These are phyloP conservation scores for Candida alai DNA, from an alignment of 805 yeast species.

Conservation along the genomic window DNA sequence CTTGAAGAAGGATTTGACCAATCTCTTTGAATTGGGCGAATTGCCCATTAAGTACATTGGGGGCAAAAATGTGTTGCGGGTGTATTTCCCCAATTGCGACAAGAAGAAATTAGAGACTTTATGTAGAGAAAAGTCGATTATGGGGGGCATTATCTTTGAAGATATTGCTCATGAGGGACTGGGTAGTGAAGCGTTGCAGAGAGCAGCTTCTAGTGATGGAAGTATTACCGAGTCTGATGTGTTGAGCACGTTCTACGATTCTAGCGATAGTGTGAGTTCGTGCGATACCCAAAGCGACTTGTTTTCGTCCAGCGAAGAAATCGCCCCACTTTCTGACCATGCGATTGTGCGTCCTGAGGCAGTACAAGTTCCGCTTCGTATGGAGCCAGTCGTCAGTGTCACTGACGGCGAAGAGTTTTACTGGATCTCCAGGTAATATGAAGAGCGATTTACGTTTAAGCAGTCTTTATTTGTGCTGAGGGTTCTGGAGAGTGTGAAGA, in stretches of 20 bases:
- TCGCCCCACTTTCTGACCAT: slow-evolving; percentile 19
- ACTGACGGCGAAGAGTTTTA: slow-evolving; percentile 17
- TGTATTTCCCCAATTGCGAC: slow-evolving; percentile 73
- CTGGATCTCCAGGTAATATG: slow-evolving; percentile 14
- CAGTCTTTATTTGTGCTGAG: too few species aligned
- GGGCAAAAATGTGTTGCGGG: slow-evolving; percentile 40
- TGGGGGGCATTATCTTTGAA: slow-evolving; percentile 52
- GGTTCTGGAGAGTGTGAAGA: not conserved
- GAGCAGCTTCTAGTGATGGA: not conserved
- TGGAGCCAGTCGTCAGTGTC: slow-evolving; percentile 9
- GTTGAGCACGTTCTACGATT: slow-evolving; percentile 17
- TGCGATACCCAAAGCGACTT: slow-evolving; percentile 9
- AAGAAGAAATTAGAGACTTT: slow-evolving; percentile 51
- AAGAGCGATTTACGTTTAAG: too few species aligned
- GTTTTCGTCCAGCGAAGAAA: slow-evolving; percentile 2
- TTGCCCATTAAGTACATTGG: slow-evolving; percentile 53
- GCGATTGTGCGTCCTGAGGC: slow-evolving; percentile 16
- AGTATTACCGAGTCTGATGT: slow-evolving; percentile 14
- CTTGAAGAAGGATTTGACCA: slow-evolving; percentile 40
- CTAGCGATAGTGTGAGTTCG: slow-evolving; percentile 10
- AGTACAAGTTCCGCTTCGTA: slow-evolving; percentile 2
- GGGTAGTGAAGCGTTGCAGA: not conserved
- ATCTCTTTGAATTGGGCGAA: slow-evolving; percentile 58
- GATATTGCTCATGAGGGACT: slow-evolving; percentile 8
- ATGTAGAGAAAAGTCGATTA: slow-evolving; percentile 55